Percentiles rank a stretch among this genome's conserved stretches.
Conservation (phyloP, 371 early-diverging fungal species). For the Saksenaea vasiformis region DNA sequence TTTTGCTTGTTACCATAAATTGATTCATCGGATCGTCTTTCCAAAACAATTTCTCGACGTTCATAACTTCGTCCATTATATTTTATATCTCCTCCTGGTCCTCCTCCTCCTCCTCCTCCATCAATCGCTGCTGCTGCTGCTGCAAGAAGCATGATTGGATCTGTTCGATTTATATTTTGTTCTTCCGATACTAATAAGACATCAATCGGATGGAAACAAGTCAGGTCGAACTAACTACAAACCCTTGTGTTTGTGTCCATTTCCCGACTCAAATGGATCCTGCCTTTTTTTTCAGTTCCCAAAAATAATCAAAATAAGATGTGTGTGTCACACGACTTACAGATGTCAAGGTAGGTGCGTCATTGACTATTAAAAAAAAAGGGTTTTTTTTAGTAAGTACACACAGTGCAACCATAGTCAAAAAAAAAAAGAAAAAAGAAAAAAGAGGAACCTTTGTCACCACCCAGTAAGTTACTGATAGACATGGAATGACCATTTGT, state of each 20-base stretch:
- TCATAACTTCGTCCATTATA: not conserved
- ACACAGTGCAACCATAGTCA: too few species aligned
- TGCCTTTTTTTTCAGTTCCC: conserved; percentile 5
- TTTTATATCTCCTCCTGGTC: conserved; percentile 2
- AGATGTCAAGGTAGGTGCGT: conserved; percentile 5
- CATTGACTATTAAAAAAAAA: not conserved
- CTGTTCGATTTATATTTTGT: conserved; percentile 18
- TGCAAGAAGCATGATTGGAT: conserved; percentile 47
- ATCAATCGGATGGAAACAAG: too few species aligned
- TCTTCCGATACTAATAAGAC: too few species aligned
- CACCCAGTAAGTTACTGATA: conserved; percentile 25
- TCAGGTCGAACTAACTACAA: too few species aligned
- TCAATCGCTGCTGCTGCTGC: conserved; percentile 47
- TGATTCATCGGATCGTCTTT: conserved; percentile 5
- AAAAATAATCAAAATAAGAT: too few species aligned
- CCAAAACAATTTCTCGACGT: conserved; percentile 3
- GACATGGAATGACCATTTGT: conserved; percentile 20
- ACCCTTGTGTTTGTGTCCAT: not conserved
- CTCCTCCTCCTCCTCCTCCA: conserved; percentile 18
- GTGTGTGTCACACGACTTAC: not conserved
- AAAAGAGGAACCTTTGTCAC: not conserved
- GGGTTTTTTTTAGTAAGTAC: too few species aligned
- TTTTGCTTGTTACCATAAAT: not conserved
- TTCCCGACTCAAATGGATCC: not conserved
- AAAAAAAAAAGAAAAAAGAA: not conserved